Conservation (phyloP, 2,329 filamentous ascomycete species). For the Penicillium sp. region DNA sequence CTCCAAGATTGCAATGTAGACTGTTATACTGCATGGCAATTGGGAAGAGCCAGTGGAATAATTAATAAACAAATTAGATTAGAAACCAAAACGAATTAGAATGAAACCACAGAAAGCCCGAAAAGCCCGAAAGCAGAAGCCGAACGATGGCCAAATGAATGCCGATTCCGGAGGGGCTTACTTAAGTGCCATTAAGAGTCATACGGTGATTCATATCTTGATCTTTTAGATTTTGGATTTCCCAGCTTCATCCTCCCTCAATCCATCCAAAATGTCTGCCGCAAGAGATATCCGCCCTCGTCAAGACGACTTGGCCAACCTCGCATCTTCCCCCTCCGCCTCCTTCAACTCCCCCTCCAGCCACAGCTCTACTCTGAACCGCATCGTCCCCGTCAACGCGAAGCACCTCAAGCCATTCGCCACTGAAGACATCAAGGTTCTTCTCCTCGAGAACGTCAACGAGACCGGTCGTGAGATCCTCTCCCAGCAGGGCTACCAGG, state of each 20-base stretch:
- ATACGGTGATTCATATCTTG: slow-evolving; percentile 12
- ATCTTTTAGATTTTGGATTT: not conserved
- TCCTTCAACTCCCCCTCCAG: slow-evolving; percentile 75
- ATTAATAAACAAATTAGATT: not conserved
- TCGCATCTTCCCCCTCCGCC: slow-evolving; percentile 74
- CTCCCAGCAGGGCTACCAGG: slow-evolving; percentile 86
- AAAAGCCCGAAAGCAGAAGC: not conserved
- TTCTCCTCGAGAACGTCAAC: slow-evolving; percentile 95
- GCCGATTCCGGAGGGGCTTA: slow-evolving; percentile 25
- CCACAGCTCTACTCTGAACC: slow-evolving; percentile 52
- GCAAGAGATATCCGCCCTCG: slow-evolving; percentile 38
- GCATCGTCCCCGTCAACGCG: slow-evolving; percentile 46
- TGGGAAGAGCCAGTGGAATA: not conserved
- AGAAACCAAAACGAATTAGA: too few relatives aligned
- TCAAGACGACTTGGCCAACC: slow-evolving; percentile 46
- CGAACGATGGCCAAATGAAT: not conserved
- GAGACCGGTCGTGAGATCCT: slow-evolving; percentile 83
- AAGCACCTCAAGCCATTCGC: slow-evolving; percentile 95
- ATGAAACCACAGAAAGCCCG: not conserved
- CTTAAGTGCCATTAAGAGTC: slow-evolving; percentile 18
- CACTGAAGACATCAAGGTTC: slow-evolving; percentile 92
- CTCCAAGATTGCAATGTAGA: slow-evolving; percentile 1
- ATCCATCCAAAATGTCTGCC: slow-evolving; percentile 27
- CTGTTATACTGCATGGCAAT: not conserved
- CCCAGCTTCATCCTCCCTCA: slow-evolving; percentile 3